A percentile compares a stretch with the other conserved stretches of the same genome.
phyloP scores from a whole-genome alignment of 306 rosid genomes.

The Prunus padus region DNA sequence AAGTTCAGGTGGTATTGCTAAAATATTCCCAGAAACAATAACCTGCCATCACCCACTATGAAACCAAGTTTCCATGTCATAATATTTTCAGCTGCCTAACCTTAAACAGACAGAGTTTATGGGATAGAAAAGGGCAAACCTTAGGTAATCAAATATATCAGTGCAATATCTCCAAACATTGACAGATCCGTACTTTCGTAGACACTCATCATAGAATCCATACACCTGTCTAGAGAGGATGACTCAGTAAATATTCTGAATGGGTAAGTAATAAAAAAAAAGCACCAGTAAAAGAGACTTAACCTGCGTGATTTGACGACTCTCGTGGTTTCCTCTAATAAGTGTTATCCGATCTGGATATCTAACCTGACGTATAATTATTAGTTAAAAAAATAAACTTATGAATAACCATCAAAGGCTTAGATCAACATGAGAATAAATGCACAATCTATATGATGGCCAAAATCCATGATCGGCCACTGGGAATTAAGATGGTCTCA shows the following conservation, averaged over 20 bases:
- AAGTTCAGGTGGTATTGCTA: no score
- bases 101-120: slow-evolving; percentile 8
- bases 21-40: no score
- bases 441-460: background rate
- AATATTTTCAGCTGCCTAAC: slow-evolving; percentile 6
- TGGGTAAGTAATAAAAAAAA: slow-evolving; percentile 15
- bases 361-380: slow-evolving; percentile 63
- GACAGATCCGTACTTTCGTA: slow-evolving; percentile 95
- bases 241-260: slow-evolving; percentile 34
- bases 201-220: slow-evolving; percentile 99
- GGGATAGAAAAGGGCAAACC: slow-evolving; percentile 44
- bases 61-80: background rate
- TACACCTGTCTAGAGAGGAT: slow-evolving; percentile 72
- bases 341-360: slow-evolving; percentile 99
- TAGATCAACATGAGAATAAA: slow-evolving; percentile 10
- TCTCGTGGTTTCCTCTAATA: slow-evolving; percentile 98
- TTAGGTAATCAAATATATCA: slow-evolving; percentile 90
- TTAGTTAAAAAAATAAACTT: slow-evolving; percentile 7
- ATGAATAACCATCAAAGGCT: slow-evolving; percentile 2
- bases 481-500: background rate
- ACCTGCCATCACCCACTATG: background rate
- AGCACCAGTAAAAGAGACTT: slow-evolving; percentile 22
- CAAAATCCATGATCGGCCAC: background rate
- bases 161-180: slow-evolving; percentile 99
- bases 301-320: slow-evolving; percentile 99